Evolutionary conservation across 2,329 filamentous ascomycete genomes (phyloP).

Genomic region (Sporothrix mexicana): DNA sequence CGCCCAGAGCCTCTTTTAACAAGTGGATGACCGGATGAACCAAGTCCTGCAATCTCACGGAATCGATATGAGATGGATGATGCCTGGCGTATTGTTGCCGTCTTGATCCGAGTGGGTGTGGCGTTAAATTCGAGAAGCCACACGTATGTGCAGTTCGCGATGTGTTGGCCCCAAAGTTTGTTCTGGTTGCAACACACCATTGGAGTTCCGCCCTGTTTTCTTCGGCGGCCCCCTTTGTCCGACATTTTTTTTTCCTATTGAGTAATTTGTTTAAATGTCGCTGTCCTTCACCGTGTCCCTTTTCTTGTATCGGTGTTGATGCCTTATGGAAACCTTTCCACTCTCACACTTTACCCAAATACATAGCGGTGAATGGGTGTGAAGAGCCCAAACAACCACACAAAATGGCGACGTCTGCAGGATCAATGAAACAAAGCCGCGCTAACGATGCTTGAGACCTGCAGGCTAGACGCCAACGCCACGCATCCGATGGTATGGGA

Average conservation of each 20-base stretch:
- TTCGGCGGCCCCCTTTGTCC: background rate
- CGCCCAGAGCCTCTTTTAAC: background rate
- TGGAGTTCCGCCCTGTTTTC: background rate
- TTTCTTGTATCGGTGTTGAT: conserved; percentile 23
- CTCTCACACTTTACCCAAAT: conserved; percentile 9
- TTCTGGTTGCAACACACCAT: background rate
- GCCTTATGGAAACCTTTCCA: conserved; percentile 14
- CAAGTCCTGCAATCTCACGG: background rate
- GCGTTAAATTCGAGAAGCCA: background rate
- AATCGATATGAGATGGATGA: background rate
- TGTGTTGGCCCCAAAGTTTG: background rate
- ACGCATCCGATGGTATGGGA: conserved; percentile 28
- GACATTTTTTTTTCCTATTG: background rate
- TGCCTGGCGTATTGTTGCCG: background rate
- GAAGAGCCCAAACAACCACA: conserved; percentile 13
- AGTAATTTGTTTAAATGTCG: background rate
- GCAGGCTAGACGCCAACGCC: conserved; percentile 29
- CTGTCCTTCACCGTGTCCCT: background rate
- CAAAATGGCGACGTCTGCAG: background rate
- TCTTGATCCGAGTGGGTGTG: background rate
- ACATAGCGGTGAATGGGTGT: conserved; percentile 28
- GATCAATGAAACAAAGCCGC: conserved; percentile 10
- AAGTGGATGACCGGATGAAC: background rate
- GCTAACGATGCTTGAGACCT: conserved; percentile 28
- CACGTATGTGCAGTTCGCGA: background rate